Evolutionary conservation across 2,329 filamentous ascomycete species (phyloP).

Genomic region (Cordyceps tenuipes): DNA sequence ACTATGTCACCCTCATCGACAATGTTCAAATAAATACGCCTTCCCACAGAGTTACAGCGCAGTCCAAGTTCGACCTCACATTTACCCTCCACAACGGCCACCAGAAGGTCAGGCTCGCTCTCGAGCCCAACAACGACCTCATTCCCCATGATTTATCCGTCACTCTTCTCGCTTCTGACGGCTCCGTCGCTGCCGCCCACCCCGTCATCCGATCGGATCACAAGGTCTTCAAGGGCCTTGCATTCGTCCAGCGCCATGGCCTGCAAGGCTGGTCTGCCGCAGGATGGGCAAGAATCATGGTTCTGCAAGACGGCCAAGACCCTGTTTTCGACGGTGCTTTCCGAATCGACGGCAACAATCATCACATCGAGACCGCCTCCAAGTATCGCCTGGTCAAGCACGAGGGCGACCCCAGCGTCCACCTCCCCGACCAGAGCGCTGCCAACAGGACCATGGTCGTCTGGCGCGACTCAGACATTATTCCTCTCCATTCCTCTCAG

Average conservation of each 20-base stretch:
- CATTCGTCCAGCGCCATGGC: slow-evolving; percentile 58
- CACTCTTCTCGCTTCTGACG: slow-evolving; percentile 63
- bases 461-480: slow-evolving; percentile 84
- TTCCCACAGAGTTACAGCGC: slow-evolving; percentile 68
- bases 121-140: slow-evolving; percentile 89
- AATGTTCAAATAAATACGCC: slow-evolving; percentile 70
- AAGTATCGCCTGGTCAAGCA: slow-evolving; percentile 69
- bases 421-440: slow-evolving; percentile 32
- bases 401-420: slow-evolving; percentile 58
- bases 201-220: slow-evolving; percentile 64
- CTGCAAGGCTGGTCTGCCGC: slow-evolving; percentile 64
- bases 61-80: slow-evolving; percentile 75
- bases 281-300: slow-evolving; percentile 78
- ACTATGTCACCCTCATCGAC: slow-evolving; percentile 63
- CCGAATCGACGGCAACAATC: slow-evolving; percentile 68
- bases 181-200: slow-evolving; percentile 57
- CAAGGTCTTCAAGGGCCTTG: slow-evolving; percentile 73
- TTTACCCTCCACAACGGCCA: slow-evolving; percentile 63
- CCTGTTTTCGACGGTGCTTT: slow-evolving; percentile 91
- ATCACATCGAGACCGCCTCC: slow-evolving; percentile 72
- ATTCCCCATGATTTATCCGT: slow-evolving; percentile 68
- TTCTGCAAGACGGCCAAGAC: slow-evolving; percentile 64
- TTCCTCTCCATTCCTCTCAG: slow-evolving; percentile 30
- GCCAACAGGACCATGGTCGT: slow-evolving; percentile 74
- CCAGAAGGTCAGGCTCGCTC: slow-evolving; percentile 65